Conservation (phyloP, 2,329 filamentous ascomycete species). For the Chalaropsis thielavioides region DNA sequence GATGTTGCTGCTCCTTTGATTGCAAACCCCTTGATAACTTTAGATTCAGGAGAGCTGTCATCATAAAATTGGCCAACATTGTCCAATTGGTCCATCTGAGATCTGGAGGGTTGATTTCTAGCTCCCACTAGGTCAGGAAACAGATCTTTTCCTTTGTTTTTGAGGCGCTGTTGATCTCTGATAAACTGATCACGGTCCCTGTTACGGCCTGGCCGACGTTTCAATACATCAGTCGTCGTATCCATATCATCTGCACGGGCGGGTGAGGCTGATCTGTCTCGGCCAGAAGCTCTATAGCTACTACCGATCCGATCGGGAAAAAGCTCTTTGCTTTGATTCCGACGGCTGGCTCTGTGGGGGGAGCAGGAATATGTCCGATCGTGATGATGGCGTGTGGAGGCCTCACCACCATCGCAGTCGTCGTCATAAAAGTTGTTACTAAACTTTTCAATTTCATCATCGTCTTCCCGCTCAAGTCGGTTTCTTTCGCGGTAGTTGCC, state of each 20-base stretch:
- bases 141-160: constrained; percentile 27
- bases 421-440: constrained; percentile 78
- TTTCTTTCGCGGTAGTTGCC: constrained; percentile 32
- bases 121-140: constrained; percentile 26
- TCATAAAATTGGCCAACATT: background rate
- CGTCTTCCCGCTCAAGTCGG: constrained; percentile 23
- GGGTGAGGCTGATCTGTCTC: constrained; percentile 41
- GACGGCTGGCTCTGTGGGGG: background rate
- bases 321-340: constrained; percentile 45
- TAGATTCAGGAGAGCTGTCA: background rate
- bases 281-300: constrained; percentile 20
- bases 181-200: constrained; percentile 25
- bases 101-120: constrained; percentile 19
- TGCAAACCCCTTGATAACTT: constrained; percentile 5
- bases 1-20: constrained; percentile 12
- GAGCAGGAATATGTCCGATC: constrained; percentile 23
- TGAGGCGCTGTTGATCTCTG: constrained; percentile 23
- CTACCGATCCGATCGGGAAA: constrained; percentile 35
- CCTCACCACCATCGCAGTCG: constrained; percentile 54
- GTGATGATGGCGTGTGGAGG: constrained; percentile 25
- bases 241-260: constrained; percentile 27
- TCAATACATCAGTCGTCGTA: background rate
- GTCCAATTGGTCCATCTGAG: constrained; percentile 13
- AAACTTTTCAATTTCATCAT: constrained; percentile 42
- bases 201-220: constrained; percentile 24